Conservation (phyloP, 2,329 filamentous ascomycete genomes). For the Apiospora rasikravindrae region DNA sequence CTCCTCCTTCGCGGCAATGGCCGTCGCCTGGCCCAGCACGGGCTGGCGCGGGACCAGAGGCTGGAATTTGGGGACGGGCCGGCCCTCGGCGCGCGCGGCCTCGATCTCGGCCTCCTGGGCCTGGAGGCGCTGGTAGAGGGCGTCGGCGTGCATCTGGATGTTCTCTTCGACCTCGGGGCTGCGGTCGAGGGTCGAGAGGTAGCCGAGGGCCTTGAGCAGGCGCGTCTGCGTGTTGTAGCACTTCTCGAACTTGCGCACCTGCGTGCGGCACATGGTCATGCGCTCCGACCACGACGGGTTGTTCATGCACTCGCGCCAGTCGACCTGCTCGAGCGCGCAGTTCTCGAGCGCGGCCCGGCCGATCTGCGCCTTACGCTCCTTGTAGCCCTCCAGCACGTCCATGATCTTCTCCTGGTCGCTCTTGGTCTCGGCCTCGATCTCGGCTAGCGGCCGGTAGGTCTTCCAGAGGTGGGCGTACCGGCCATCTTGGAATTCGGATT, state of each 20-base stretch:
- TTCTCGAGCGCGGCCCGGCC: slow-evolving; percentile 88
- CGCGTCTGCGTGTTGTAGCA: slow-evolving; percentile 91
- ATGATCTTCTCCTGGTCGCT: slow-evolving; percentile 80
- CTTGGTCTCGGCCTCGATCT: slow-evolving; percentile 72
- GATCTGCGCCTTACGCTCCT: slow-evolving; percentile 79
- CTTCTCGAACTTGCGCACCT: slow-evolving; percentile 79
- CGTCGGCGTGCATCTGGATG: slow-evolving; percentile 95
- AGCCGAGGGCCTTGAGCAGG: slow-evolving; percentile 89
- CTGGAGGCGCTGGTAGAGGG: slow-evolving; percentile 85
- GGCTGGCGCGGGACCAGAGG: slow-evolving; percentile 53
- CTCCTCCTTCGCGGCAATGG: slow-evolving; percentile 32
- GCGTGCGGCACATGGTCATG: slow-evolving; percentile 79
- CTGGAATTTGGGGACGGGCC: slow-evolving; percentile 63
- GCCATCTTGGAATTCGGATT: slow-evolving; percentile 64
- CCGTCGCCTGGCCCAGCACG: slow-evolving; percentile 24
- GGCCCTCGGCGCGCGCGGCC: slow-evolving; percentile 67
- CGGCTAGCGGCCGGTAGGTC: slow-evolving; percentile 76
- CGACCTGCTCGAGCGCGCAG: slow-evolving; percentile 85
- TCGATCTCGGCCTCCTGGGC: slow-evolving; percentile 79
- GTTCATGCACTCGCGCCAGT: slow-evolving; percentile 82
- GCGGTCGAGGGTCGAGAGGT: slow-evolving; percentile 71
- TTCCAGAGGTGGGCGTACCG: slow-evolving; percentile 88
- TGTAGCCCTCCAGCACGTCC: slow-evolving; percentile 82
- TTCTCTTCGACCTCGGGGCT: slow-evolving; percentile 76
- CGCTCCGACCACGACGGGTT: slow-evolving; percentile 70